A percentile compares a stretch with the other conserved stretches of the same genome.
Conservation (phyloP, 148 eudicot genomes). For the Polygonum aviculare region DNA sequence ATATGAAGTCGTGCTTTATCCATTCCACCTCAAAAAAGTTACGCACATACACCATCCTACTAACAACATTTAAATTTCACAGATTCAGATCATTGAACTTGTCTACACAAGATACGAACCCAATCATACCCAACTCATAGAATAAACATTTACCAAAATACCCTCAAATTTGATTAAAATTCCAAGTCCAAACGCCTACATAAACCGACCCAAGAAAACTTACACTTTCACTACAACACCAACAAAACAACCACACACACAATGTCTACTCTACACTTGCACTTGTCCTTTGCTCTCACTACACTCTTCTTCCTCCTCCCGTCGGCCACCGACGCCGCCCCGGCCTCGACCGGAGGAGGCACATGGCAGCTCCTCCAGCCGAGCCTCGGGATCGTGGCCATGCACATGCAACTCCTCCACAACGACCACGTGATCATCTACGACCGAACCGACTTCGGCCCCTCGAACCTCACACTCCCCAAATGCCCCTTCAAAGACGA, state of each 20-base stretch:
- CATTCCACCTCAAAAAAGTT: too few relatives aligned
- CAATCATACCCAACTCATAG: too few relatives aligned
- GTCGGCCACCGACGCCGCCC: neutral
- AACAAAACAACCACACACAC: neutral
- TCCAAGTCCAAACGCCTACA: neutral
- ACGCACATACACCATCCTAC: neutral
- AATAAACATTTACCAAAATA: too few relatives aligned
- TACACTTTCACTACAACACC: neutral
- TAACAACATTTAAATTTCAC: neutral
- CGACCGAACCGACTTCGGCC: slow-evolving; percentile 81
- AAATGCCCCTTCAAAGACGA: slow-evolving; percentile 2
- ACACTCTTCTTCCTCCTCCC: neutral
- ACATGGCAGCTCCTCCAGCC: slow-evolving; percentile 28
- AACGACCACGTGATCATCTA: slow-evolving; percentile 54
- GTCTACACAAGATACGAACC: too few relatives aligned
- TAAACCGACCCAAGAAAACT: neutral
- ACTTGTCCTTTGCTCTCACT: neutral
- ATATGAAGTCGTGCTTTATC: neutral
- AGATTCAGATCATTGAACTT: too few relatives aligned
- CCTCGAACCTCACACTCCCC: slow-evolving; percentile 54
- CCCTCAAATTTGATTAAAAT: neutral
- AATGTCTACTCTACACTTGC: neutral
- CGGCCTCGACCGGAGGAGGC: neutral
- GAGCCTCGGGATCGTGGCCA: slow-evolving; percentile 76
- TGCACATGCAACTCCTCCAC: slow-evolving; percentile 89